A percentile compares a stretch with the other conserved stretches of the same genome.
phyloP scores from a whole-genome alignment of 2,329 filamentous ascomycete genomes.

The Aspergillus sp. region DNA sequence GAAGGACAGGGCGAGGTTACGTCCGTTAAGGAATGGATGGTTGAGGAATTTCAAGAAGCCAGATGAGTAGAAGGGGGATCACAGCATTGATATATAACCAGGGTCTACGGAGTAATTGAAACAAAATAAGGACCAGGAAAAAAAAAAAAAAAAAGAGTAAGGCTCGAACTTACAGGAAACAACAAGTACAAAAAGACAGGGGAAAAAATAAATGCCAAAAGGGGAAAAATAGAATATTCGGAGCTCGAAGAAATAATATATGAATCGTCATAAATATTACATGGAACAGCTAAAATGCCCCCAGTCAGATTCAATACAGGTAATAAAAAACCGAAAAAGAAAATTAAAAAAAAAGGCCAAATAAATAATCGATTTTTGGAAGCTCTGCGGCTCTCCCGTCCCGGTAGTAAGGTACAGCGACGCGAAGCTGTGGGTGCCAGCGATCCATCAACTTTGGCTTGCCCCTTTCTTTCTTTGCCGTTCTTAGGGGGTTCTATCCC shows the following conservation, averaged over 20 bases:
- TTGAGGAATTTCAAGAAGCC: conserved; percentile 26
- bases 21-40: conserved; percentile 18
- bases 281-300: conserved; percentile 3
- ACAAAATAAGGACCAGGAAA: conserved; percentile 14
- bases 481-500: conserved; percentile 17
- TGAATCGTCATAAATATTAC: conserved; percentile 9
- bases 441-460: conserved; percentile 12
- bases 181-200: background rate
- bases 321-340: conserved; percentile 6
- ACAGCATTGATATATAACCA: conserved; percentile 35
- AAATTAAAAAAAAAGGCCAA: background rate
- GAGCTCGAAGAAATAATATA: conserved; percentile 3
- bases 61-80: conserved; percentile 27
- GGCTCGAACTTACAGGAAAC: conserved; percentile 5
- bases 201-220: conserved; percentile 10
- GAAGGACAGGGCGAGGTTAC: conserved; percentile 20
- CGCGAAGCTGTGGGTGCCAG: conserved; percentile 22
- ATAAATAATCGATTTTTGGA: conserved; percentile 1
- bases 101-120: conserved; percentile 12
- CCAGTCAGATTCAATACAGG: conserved; percentile 2
- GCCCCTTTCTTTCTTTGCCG: conserved; percentile 26
- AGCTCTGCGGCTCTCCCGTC: conserved; percentile 34
- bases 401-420: conserved; percentile 32
- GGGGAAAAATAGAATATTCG: conserved; percentile 8
- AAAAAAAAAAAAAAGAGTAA: conserved; percentile 14